Conservation (phyloP, 345 rosid species). For the Rhodomyrtus tomentosa region DNA sequence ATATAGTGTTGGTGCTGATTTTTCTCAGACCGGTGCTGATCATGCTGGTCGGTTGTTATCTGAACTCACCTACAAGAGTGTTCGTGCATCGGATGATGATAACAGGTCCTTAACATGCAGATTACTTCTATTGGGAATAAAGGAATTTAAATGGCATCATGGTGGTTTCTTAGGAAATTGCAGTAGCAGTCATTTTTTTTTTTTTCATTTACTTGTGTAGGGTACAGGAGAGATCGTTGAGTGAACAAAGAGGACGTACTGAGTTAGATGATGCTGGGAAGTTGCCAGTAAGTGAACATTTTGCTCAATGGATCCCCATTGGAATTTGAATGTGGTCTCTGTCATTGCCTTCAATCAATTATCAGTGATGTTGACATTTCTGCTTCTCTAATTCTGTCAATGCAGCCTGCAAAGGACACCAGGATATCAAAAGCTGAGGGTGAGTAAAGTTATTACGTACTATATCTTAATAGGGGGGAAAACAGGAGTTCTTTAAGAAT, state of each 20-base stretch:
- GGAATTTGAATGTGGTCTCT: not conserved
- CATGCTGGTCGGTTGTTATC: constrained; percentile 25
- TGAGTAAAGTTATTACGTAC: constrained; percentile 11
- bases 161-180: not conserved
- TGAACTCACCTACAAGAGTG: constrained; percentile 25
- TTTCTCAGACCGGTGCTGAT: constrained; percentile 19
- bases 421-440: constrained; percentile 20
- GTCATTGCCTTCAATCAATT: not conserved
- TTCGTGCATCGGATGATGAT: not conserved
- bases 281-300: constrained; percentile 23
- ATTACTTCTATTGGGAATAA: not conserved
- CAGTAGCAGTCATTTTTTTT: not conserved
- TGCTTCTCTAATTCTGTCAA: not conserved
- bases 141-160: not conserved
- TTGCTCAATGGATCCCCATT: not conserved
- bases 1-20: constrained; percentile 22
- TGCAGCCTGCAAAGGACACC: constrained; percentile 28
- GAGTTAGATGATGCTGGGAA: constrained; percentile 18
- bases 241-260: constrained; percentile 16
- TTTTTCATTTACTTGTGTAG: constrained; percentile 11
- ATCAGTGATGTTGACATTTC: not conserved
- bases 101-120: not conserved
- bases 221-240: constrained; percentile 21
- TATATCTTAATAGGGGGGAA: not conserved
- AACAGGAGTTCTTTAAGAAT: not conserved